Evolutionary conservation across 768 basidiomycete species (phyloP).

Genomic region (Porpolomopsis calyptriformis): DNA sequence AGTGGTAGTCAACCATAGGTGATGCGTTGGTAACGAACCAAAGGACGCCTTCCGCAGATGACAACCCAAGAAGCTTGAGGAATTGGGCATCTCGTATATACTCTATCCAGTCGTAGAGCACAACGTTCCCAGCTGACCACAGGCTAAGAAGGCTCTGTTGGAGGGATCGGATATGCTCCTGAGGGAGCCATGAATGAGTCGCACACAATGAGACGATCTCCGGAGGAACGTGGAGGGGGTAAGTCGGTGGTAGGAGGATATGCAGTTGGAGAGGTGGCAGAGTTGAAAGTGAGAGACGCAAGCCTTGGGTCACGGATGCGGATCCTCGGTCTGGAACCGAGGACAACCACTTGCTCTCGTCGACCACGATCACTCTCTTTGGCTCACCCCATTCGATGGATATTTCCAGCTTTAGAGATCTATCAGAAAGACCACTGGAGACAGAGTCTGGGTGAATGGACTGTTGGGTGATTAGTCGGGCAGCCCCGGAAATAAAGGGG

Average conservation of each 20-base stretch:
- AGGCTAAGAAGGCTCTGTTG: slow-evolving; percentile 33
- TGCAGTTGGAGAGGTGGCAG: slow-evolving; percentile 58
- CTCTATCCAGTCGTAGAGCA: slow-evolving; percentile 66
- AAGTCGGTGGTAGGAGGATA: slow-evolving; percentile 39
- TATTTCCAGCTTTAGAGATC: slow-evolving; percentile 46
- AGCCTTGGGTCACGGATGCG: not conserved
- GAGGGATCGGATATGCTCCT: slow-evolving; percentile 21
- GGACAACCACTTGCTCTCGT: slow-evolving; percentile 17
- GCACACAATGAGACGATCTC: slow-evolving; percentile 43
- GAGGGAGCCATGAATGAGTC: slow-evolving; percentile 49
- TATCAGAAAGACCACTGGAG: slow-evolving; percentile 21
- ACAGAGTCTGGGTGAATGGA: slow-evolving; percentile 73
- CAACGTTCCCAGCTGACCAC: slow-evolving; percentile 52
- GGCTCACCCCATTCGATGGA: slow-evolving; percentile 48
- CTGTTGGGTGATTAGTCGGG: slow-evolving; percentile 23
- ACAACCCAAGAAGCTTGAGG: slow-evolving; percentile 21
- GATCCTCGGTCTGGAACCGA: slow-evolving; percentile 5
- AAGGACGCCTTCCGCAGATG: slow-evolving; percentile 30
- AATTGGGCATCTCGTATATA: slow-evolving; percentile 60
- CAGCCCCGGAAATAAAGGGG: not conserved
- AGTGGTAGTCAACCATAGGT: not conserved
- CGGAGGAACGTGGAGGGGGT: slow-evolving; percentile 48
- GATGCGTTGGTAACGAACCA: slow-evolving; percentile 26
- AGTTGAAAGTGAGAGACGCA: slow-evolving; percentile 29
- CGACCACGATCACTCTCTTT: slow-evolving; percentile 28